A percentile compares a stretch with the other conserved stretches of the same genome.
Conservation (phyloP, 495 filamentous ascomycete genomes). For the Clavariopsis aquatica region DNA sequence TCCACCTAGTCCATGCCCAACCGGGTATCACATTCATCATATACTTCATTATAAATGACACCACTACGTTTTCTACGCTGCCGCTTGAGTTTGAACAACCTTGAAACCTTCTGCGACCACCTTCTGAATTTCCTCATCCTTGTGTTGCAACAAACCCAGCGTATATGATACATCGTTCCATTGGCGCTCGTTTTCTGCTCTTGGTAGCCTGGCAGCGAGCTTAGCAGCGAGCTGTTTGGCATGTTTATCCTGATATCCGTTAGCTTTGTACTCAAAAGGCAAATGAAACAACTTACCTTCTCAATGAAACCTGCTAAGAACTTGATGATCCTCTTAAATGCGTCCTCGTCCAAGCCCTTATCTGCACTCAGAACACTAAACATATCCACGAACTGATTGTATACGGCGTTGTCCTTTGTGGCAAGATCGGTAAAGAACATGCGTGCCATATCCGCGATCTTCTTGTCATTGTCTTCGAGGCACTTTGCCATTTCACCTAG, state of each 20-base stretch:
- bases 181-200: conserved; percentile 89
- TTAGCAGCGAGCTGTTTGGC: conserved; percentile 94
- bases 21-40: conserved; percentile 9
- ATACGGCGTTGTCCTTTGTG: conserved; percentile 98
- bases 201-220: conserved; percentile 78
- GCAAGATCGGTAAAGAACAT: conserved; percentile 99
- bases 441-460: conserved; percentile 85
- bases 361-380: conserved; percentile 89
- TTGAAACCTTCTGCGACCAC: conserved; percentile 80
- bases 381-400: conserved; percentile 99
- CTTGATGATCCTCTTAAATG: conserved; percentile 79
- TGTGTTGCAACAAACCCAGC: conserved; percentile 84
- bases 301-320: conserved; percentile 95
- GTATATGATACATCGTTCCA: conserved; percentile 98
- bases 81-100: conserved; percentile 68
- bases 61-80: conserved; percentile 13
- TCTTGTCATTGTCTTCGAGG: conserved; percentile 89
- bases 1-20: not conserved
- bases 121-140: conserved; percentile 96
- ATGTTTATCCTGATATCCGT: conserved; percentile 80
- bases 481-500: conserved; percentile 99
- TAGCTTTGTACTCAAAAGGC: not conserved
- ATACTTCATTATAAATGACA: not conserved
- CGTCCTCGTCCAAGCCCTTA: conserved; percentile 75
- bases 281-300: conserved; percentile 64